These are phyloP conservation scores for Phytopythium sindhum DNA, from an alignment of 352 stramenopile genomes.

Conservation along the genomic window DNA sequence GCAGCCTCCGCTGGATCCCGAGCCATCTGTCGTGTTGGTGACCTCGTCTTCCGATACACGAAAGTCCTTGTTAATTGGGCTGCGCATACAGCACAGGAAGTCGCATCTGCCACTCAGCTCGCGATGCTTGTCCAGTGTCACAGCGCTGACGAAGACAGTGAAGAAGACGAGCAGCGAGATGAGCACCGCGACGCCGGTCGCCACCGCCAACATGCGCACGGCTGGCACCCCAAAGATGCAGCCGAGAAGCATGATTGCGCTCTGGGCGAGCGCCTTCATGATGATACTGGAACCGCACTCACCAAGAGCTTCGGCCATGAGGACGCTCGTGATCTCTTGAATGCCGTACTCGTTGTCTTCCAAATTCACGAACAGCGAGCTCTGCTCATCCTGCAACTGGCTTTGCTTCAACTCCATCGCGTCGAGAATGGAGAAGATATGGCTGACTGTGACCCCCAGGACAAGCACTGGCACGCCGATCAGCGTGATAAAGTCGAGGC, in stretches of 20 bases:
- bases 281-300: constrained; percentile 65
- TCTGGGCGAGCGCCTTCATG: constrained; percentile 41
- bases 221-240: constrained; percentile 64
- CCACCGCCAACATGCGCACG: constrained; percentile 59
- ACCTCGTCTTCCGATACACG: constrained; percentile 26
- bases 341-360: constrained; percentile 43
- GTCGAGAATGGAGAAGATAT: constrained; percentile 69
- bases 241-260: constrained; percentile 44
- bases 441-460: constrained; percentile 65
- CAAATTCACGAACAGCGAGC: constrained; percentile 43
- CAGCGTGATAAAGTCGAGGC: constrained; percentile 70
- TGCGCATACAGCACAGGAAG: constrained; percentile 46
- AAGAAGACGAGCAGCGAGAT: constrained; percentile 63
- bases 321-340: constrained; percentile 43
- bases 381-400: constrained; percentile 39
- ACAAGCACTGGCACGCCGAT: constrained; percentile 61
- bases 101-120: constrained; percentile 59
- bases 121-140: constrained; percentile 67
- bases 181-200: constrained; percentile 36
- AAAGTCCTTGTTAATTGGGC: constrained; percentile 15
- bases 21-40: constrained; percentile 24
- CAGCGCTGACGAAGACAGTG: constrained; percentile 58
- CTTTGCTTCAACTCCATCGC: constrained; percentile 47
- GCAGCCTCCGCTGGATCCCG: constrained; percentile 24
- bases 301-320: constrained; percentile 41